Conservation (phyloP, 1,139 yeast species). For the Geotrichum citri-aurantii region DNA sequence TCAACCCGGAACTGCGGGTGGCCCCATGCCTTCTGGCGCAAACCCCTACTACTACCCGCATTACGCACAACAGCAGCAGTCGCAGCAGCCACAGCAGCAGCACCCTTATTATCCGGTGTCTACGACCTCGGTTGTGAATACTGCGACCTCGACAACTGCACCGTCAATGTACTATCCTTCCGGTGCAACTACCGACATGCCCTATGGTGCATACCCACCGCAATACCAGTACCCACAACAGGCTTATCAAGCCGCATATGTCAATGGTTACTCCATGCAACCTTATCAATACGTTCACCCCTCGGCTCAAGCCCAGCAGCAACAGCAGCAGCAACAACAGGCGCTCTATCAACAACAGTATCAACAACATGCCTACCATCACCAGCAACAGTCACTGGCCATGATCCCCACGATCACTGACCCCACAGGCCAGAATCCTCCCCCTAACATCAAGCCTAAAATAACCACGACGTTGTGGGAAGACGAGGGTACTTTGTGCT, state of each 20-base stretch:
- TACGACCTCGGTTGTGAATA: background rate
- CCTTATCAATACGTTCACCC: constrained; percentile 19
- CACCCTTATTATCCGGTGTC: constrained; percentile 13
- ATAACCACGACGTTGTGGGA: constrained; percentile 96
- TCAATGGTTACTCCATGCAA: constrained; percentile 4
- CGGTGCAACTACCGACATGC: background rate
- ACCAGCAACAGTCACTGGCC: constrained; percentile 17
- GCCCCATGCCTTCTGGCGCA: constrained; percentile 21
- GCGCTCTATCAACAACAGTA: constrained; percentile 18
- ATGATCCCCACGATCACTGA: constrained; percentile 35
- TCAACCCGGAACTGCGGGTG: constrained; percentile 11
- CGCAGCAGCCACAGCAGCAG: constrained; percentile 18
- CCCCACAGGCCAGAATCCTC: constrained; percentile 53
- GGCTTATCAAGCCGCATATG: constrained; percentile 12
- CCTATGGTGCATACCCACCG: constrained; percentile 10
- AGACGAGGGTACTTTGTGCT: constrained; percentile 86
- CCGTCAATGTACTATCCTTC: constrained; percentile 1
- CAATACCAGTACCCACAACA: constrained; percentile 14
- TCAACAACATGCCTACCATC: constrained; percentile 17
- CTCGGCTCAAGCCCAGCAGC: constrained; percentile 18
- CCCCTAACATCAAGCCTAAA: constrained; percentile 60
- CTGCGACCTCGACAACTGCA: constrained; percentile 8
- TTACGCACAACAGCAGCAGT: constrained; percentile 1
- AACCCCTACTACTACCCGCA: constrained; percentile 3
- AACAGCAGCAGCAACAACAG: constrained; percentile 20